phyloP scores from a whole-genome alignment of 1,139 yeast species.

The Maudiozyma humilis region DNA sequence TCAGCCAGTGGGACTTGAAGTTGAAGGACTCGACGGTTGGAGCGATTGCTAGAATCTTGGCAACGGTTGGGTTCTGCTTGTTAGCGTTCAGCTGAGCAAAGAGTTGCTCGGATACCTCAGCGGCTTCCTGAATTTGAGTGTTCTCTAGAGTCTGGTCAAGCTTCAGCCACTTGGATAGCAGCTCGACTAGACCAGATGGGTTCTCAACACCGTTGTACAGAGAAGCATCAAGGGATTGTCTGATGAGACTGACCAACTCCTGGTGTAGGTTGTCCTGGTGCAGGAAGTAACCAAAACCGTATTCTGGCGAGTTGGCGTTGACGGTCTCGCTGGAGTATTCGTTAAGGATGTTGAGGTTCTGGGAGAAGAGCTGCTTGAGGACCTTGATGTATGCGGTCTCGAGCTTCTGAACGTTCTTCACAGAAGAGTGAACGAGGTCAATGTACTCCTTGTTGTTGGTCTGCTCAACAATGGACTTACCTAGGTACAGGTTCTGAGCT shows the following conservation, averaged over 20 bases:
- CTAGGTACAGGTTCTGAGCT: conserved; percentile 55
- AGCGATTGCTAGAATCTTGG: conserved; percentile 39
- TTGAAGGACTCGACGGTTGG: conserved; percentile 42
- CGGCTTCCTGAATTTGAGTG: conserved; percentile 30
- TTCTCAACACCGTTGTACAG: conserved; percentile 39
- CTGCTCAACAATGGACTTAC: conserved; percentile 32
- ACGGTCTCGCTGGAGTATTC: conserved; percentile 39
- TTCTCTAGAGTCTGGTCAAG: conserved; percentile 30
- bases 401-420: conserved; percentile 41
- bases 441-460: conserved; percentile 7
- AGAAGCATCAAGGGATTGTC: conserved; percentile 42
- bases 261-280: conserved; percentile 46
- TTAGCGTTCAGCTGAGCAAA: conserved; percentile 34
- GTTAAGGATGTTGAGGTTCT: conserved; percentile 53
- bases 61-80: conserved; percentile 33
- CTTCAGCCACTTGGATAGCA: conserved; percentile 64
- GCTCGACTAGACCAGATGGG: conserved; percentile 44
- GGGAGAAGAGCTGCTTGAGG: conserved; percentile 55
- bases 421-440: conserved; percentile 16
- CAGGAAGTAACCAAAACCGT: conserved; percentile 73
- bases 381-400: conserved; percentile 78
- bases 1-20: conserved; percentile 61
- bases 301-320: conserved; percentile 61
- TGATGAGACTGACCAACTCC: conserved; percentile 43
- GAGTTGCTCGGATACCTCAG: conserved; percentile 31